Conservation (phyloP, 2,329 filamentous ascomycete genomes). For the Blumeria graminis region DNA sequence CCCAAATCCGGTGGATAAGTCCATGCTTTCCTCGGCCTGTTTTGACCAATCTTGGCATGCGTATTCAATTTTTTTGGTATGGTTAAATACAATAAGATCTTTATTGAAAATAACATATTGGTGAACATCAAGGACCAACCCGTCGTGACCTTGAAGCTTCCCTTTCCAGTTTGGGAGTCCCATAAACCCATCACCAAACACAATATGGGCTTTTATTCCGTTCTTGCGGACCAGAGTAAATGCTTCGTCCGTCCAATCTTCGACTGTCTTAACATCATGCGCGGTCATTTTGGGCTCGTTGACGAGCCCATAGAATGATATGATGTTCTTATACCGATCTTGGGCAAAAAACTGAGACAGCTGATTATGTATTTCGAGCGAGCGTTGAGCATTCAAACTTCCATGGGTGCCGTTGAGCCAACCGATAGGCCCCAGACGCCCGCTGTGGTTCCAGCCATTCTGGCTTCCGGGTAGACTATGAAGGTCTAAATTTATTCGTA, state of each 20-base stretch:
- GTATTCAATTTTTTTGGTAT: slow-evolving; percentile 63
- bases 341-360: slow-evolving; percentile 84
- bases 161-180: slow-evolving; percentile 80
- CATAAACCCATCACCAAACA: slow-evolving; percentile 89
- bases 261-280: slow-evolving; percentile 41
- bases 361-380: slow-evolving; percentile 66
- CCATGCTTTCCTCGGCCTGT: slow-evolving; percentile 1
- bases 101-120: slow-evolving; percentile 97
- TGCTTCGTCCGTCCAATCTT: slow-evolving; percentile 51
- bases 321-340: slow-evolving; percentile 70
- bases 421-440: slow-evolving; percentile 50
- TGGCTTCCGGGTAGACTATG: slow-evolving; percentile 84
- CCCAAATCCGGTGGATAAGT: slow-evolving; percentile 47
- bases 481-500: slow-evolving; percentile 79
- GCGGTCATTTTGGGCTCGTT: slow-evolving; percentile 80
- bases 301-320: slow-evolving; percentile 77
- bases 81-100: slow-evolving; percentile 56
- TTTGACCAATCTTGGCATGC: slow-evolving; percentile 53
- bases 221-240: slow-evolving; percentile 51
- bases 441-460: slow-evolving; percentile 96
- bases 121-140: slow-evolving; percentile 71
- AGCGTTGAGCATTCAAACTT: slow-evolving; percentile 49
- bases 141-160: slow-evolving; percentile 41
- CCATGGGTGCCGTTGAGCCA: slow-evolving; percentile 85
- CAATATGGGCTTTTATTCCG: slow-evolving; percentile 45